Base-by-base conservation (phyloP, 495 filamentous ascomycete species). In the Tuber borchii region DNA sequence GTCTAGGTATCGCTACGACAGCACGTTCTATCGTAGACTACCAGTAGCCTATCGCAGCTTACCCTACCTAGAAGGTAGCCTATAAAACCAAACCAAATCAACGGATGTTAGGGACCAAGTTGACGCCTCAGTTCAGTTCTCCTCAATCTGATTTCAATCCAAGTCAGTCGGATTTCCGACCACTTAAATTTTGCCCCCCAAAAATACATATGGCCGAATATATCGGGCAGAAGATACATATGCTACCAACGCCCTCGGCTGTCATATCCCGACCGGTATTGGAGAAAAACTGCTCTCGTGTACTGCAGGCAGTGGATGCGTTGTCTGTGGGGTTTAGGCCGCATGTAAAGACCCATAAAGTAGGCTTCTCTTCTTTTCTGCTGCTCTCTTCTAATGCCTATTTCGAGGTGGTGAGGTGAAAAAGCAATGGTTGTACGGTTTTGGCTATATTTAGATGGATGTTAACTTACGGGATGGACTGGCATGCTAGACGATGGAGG, bases 271-370 rank as follows among this genome's bases (percentile, higher is more conserved):
- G 87, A 5, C 89, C 89, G 40, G 90, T 92, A 70, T 83, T 94
- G 44, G 85, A 87, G 44, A 85, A 86, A 22, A 94, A 96, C 81
- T 97, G 93, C 83, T 83, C 86, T 74, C 85, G 88, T 71, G 95
- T 97, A 91, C 88, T 93, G 20, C 84, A 90, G 71, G 89, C 91
- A 0, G 86, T 88, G 7, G 80, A 86, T 69, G 77, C 82, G 46
- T 85, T 95, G 7, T 86, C 86, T 1, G 85, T 95, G 37, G 88
- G 87, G 39, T 96, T 94, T 85, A 85, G 93, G 73, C 90, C 92
- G 9, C 93, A 97, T 83, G 89, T 95, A 73, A 97, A 97, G 80
- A 92, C 92, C 37, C 93, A 97, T 82, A 97, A 97, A 85, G 93
- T 91, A 82, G 70, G 81, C 73, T 69, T 19, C n/a, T n/a, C 48